phyloP scores from a whole-genome alignment of 2,329 filamentous ascomycete species.

The Aspergillus awamori region DNA sequence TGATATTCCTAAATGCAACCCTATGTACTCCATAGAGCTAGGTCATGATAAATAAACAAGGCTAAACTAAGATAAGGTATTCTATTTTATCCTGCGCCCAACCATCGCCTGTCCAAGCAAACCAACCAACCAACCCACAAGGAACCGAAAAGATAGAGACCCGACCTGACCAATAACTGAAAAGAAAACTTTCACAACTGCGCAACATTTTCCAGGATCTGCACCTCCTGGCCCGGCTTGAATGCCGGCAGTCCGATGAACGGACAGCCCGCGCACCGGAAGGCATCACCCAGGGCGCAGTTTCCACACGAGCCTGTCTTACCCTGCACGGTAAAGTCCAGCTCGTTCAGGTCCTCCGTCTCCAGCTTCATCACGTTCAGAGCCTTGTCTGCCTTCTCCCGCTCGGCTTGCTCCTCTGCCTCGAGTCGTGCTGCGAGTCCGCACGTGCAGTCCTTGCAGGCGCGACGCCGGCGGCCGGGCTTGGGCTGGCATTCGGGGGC shows the following conservation, averaged over 20 bases:
- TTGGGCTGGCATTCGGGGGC: conserved; percentile 87
- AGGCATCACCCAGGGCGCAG: conserved; percentile 90
- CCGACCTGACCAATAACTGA: neutral
- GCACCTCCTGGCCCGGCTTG: conserved; percentile 94
- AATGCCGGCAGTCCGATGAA: conserved; percentile 94
- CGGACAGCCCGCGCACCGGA: conserved; percentile 73
- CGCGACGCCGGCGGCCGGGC: conserved; percentile 75
- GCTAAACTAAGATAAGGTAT: neutral
- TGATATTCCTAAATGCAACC: no score
- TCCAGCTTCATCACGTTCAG: conserved; percentile 64
- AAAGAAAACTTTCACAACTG: conserved; percentile 63
- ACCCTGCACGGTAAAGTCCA: conserved; percentile 97
- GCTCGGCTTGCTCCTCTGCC: conserved; percentile 75
- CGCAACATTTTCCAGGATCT: conserved; percentile 80
- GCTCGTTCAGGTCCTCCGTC: conserved; percentile 76
- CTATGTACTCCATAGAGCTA: neutral
- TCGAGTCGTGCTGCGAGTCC: conserved; percentile 84
- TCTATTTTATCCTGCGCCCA: conserved; percentile 8
- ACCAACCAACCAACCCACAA: neutral
- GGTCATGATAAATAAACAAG: neutral
- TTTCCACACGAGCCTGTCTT: conserved; percentile 95
- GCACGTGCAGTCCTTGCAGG: conserved; percentile 98
- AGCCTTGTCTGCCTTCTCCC: conserved; percentile 64
- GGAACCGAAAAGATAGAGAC: neutral
- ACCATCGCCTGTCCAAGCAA: neutral